Base-by-base conservation (phyloP, 805 yeast genomes). In the Tetrapisispora pingtungensis region DNA sequence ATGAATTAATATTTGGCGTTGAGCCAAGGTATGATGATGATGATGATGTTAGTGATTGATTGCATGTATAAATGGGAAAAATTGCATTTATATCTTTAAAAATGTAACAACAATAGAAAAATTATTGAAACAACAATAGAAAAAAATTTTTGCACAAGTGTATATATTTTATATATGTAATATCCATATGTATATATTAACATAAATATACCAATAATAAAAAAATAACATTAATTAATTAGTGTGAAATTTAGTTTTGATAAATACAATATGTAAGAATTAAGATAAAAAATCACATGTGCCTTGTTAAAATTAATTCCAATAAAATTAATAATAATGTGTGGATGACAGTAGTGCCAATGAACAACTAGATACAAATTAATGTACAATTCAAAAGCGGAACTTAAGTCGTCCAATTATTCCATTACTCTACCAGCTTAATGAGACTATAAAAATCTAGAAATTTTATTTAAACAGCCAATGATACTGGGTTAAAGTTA, bases 1-100 rank as follows among this genome's bases (percentile, higher is more conserved):
- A 61, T 48, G 68, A 64, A 40, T 43, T 59, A 15, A 60, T 62
- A 14, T 64, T 62, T 44, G 64, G 60, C 32, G 56, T 61, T 12
- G 65, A 58, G 41, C 68, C 68, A 30, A 52, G 62, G 19, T 58
- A 54, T 40, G 34, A 31, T 15, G 57, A 48, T 36, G 57, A 58
- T 45, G 61, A 61, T 36, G 63, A 58, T 10, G 51, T 61, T 10
- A 62, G 67, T 46, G 66, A 62, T 41, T 61, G 45, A 49, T 14
- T 12, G 19, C 27, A 36, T 22, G 24, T 6, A 31, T 18, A 32
- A 15, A 32, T 32, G 19, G 14, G n/a, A 19, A 4, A 32, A 19
- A 3, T 24, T 22, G 34, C 34, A 22, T 36, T 36, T 36, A 36
- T 22, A 36, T 28, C 31, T 22, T 22, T 22, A 6, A 22, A 8